A percentile compares a stretch with the other conserved stretches of the same genome.
phyloP scores from a whole-genome alignment of 139 green algal genomes.

The Penium margaritaceum region DNA sequence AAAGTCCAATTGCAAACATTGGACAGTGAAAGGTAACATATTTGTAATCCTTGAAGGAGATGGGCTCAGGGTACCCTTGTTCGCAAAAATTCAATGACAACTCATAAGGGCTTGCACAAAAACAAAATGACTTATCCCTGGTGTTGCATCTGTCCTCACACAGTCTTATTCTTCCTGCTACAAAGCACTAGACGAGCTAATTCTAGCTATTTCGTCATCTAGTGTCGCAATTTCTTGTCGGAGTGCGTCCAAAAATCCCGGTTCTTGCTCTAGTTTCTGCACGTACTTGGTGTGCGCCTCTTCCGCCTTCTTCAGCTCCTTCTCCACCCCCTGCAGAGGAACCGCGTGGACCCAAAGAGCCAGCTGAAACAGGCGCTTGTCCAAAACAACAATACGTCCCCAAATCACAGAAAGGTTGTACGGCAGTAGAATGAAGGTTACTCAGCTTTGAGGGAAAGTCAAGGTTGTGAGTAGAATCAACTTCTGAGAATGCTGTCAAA shows the following conservation, averaged over 20 bases:
- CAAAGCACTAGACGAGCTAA: too few species aligned
- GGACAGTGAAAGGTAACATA: too few species aligned
- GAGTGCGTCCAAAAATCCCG: constrained; percentile 24
- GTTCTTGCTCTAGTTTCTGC: constrained; percentile 23
- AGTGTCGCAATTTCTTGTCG: constrained; percentile 8
- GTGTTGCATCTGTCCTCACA: too few species aligned
- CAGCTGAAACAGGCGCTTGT: too few species aligned
- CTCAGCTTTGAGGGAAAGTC: too few species aligned
- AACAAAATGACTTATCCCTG: too few species aligned
- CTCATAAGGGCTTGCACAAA: too few species aligned
- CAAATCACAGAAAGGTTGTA: constrained; percentile 1
- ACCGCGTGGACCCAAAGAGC: not conserved
- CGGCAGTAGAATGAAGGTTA: not conserved
- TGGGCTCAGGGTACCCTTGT: too few species aligned
- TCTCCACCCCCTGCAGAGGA: constrained; percentile 25
- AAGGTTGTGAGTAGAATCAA: not conserved
- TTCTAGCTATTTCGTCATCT: constrained; percentile 15
- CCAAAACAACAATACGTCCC: constrained; percentile 3
- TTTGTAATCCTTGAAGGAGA: too few species aligned
- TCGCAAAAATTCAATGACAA: too few species aligned
- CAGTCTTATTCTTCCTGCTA: too few species aligned
- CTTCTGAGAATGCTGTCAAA: not conserved
- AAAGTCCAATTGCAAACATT: too few species aligned
- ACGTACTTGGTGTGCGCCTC: constrained; percentile 20
- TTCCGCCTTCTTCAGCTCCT: constrained; percentile 31